These are phyloP conservation scores for Leucogyrophana mollusca DNA, from an alignment of 768 basidiomycete species.

Conservation along the genomic window DNA sequence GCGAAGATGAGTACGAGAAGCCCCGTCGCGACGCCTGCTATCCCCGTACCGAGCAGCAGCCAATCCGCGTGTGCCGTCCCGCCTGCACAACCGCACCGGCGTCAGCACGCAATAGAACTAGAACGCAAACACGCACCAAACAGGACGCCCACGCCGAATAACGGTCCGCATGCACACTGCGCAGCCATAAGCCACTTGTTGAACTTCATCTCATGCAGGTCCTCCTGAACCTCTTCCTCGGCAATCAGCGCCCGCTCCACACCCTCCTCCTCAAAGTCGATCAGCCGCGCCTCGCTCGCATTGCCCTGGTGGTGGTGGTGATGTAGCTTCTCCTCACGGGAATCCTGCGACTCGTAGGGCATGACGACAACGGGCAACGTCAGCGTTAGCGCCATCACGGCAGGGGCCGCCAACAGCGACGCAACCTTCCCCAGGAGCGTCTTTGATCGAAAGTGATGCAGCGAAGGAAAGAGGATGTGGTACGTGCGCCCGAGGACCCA, in stretches of 20 bases:
- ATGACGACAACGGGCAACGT: slow-evolving; percentile 89
- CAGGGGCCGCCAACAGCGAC: slow-evolving; percentile 80
- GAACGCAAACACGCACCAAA: slow-evolving; percentile 55
- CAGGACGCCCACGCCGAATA: slow-evolving; percentile 74
- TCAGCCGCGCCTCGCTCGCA: slow-evolving; percentile 38
- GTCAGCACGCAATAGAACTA: not conserved
- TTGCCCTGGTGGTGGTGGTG: slow-evolving; percentile 36
- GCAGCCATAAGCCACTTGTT: slow-evolving; percentile 84
- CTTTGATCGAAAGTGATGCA: slow-evolving; percentile 72
- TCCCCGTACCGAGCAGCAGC: slow-evolving; percentile 52
- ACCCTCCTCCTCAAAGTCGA: slow-evolving; percentile 77
- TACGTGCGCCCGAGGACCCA: slow-evolving; percentile 39
- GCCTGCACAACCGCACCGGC: slow-evolving; percentile 33
- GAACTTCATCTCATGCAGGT: slow-evolving; percentile 61
- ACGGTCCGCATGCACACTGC: slow-evolving; percentile 81
- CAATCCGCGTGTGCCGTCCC: slow-evolving; percentile 43
- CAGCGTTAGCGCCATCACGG: slow-evolving; percentile 80
- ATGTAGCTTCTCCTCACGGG: slow-evolving; percentile 21
- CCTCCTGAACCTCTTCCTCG: slow-evolving; percentile 71
- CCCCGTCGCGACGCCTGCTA: slow-evolving; percentile 54
- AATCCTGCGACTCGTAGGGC: slow-evolving; percentile 36
- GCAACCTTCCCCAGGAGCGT: slow-evolving; percentile 69
- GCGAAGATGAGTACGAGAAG: slow-evolving; percentile 59
- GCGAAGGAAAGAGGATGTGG: slow-evolving; percentile 81
- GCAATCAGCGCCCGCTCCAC: slow-evolving; percentile 71